Conservation (phyloP, 805 yeast species). For the Hanseniaspora pseudoguilliermondii region DNA sequence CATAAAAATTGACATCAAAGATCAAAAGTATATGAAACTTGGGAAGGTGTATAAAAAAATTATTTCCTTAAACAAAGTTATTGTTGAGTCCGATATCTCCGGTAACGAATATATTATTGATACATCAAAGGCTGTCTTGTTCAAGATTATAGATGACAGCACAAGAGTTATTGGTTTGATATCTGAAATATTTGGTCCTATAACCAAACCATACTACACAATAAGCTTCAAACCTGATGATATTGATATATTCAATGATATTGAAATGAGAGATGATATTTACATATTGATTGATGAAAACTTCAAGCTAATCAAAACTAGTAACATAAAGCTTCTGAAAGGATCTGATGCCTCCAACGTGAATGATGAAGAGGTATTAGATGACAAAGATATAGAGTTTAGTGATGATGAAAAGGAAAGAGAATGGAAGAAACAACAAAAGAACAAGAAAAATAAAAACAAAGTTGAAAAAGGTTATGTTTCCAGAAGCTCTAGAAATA, state of each 20-base stretch:
- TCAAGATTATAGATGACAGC: constrained; percentile 21
- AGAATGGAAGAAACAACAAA: constrained; percentile 48
- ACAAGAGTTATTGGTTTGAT: constrained; percentile 55
- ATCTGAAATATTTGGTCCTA: constrained; percentile 80
- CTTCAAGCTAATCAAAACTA: constrained; percentile 7
- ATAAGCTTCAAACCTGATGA: constrained; percentile 38
- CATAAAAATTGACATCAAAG: constrained; percentile 42
- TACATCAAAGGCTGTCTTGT: background rate
- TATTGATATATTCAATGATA: constrained; percentile 13
- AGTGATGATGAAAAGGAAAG: constrained; percentile 89
- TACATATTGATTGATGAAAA: constrained; percentile 8
- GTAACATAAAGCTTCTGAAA: constrained; percentile 42
- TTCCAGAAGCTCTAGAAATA: constrained; percentile 3
- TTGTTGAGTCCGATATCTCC: constrained; percentile 45
- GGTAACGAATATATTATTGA: constrained; percentile 10
- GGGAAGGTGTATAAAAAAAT: constrained; percentile 9
- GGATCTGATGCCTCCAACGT: constrained; percentile 94
- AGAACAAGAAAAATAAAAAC: constrained; percentile 30
- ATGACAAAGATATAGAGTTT: constrained; percentile 86
- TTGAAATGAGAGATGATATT: constrained; percentile 4
- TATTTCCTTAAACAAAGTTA: constrained; percentile 22
- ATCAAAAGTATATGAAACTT: constrained; percentile 30
- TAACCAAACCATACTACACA: constrained; percentile 69
- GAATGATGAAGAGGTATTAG: constrained; percentile 76
- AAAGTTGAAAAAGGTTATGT: constrained; percentile 7